Evolutionary conservation across 441 rosid species (phyloP).

Genomic region (Jatropha multifida): DNA sequence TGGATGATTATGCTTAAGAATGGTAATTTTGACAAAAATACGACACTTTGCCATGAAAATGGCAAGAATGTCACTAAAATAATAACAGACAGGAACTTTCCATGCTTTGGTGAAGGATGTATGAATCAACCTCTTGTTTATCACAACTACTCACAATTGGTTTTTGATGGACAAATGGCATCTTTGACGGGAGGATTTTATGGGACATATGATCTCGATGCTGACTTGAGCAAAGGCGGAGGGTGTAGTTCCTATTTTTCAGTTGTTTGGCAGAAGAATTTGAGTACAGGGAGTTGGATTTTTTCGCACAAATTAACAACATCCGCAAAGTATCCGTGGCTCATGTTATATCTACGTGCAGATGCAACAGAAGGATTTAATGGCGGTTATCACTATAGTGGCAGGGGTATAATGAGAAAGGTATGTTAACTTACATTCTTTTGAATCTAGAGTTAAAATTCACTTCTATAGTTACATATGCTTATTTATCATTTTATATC

Average conservation of each 20-base stretch:
- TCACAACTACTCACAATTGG: slow-evolving; percentile 44
- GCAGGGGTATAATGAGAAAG: slow-evolving; percentile 59
- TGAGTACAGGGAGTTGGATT: slow-evolving; percentile 56
- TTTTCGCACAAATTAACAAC: slow-evolving; percentile 56
- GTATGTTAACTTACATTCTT: slow-evolving; percentile 32
- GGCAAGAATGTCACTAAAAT: slow-evolving; percentile 51
- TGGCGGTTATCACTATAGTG: slow-evolving; percentile 70
- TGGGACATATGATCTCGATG: slow-evolving; percentile 68
- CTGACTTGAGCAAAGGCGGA: slow-evolving; percentile 41
- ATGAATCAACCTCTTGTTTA: slow-evolving; percentile 69
- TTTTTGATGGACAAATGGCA: slow-evolving; percentile 24
- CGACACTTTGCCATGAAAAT: slow-evolving; percentile 67
- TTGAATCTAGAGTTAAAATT: not conserved
- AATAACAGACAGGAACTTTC: slow-evolving; percentile 52
- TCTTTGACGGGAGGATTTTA: slow-evolving; percentile 57
- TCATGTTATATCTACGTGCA: slow-evolving; percentile 64
- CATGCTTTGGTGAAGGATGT: slow-evolving; percentile 71
- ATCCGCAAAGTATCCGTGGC: slow-evolving; percentile 61
- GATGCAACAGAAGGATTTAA: slow-evolving; percentile 63
- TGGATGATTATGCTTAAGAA: slow-evolving; percentile 81
- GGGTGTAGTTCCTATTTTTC: slow-evolving; percentile 53
- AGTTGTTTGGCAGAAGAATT: slow-evolving; percentile 54
- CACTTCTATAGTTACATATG: slow-evolving; percentile 3
- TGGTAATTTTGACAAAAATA: slow-evolving; percentile 68
- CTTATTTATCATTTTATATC: not conserved